Conservation (phyloP, 495 filamentous ascomycete species). For the Aspergillus egyptiacus region DNA sequence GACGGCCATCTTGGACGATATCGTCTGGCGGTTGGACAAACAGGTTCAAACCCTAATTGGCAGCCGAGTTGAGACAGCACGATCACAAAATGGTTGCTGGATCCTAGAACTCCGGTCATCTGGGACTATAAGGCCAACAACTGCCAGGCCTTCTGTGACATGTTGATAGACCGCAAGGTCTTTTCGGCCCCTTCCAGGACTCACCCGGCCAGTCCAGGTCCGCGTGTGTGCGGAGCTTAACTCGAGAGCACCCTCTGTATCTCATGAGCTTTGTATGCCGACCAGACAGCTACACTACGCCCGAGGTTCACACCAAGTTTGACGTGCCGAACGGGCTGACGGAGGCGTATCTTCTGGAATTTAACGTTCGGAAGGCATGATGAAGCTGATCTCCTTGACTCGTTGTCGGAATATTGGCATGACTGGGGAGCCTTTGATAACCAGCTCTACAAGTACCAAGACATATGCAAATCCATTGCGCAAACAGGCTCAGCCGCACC, state of each 20-base stretch:
- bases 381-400: constrained; percentile 35
- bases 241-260: too few relatives aligned
- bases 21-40: too few relatives aligned
- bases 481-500: too few relatives aligned
- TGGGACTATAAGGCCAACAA: not conserved
- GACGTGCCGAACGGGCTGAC: constrained; percentile 34
- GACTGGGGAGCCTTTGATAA: constrained; percentile 36
- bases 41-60: too few relatives aligned
- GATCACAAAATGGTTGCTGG: not conserved
- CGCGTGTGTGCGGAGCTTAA: too few relatives aligned
- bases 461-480: too few relatives aligned
- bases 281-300: too few relatives aligned
- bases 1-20: too few relatives aligned
- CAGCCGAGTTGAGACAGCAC: constrained; percentile 10
- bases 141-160: constrained; percentile 6
- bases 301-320: constrained; percentile 17
- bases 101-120: not conserved
- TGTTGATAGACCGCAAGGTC: not conserved
- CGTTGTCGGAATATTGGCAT: constrained; percentile 35
- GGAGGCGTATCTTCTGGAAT: constrained; percentile 37
- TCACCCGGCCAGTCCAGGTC: too few relatives aligned
- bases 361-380: constrained; percentile 26
- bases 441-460: constrained; percentile 29
- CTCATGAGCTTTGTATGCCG: too few relatives aligned
- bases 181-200: constrained; percentile 17